Evolutionary conservation across 2,329 filamentous ascomycete species (phyloP).

Genomic region (Sclerotinia trifoliorum): DNA sequence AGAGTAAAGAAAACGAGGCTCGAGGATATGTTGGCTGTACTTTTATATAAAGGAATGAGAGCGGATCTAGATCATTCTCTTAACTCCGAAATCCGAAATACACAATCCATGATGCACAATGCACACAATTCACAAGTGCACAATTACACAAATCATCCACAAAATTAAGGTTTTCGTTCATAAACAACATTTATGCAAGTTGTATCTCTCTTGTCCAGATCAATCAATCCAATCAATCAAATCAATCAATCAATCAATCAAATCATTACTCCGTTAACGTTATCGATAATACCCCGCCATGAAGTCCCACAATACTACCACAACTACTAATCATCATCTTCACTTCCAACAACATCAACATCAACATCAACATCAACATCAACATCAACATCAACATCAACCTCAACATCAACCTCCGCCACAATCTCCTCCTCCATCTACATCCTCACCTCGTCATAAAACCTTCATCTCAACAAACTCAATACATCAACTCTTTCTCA

Average conservation of each 20-base stretch:
- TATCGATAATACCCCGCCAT: conserved; percentile 15
- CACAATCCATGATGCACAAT: not conserved
- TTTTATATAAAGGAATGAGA: too few relatives aligned
- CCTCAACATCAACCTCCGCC: not conserved
- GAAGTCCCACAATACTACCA: conserved; percentile 12
- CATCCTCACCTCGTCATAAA: not conserved
- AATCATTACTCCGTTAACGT: not conserved
- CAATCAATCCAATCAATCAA: not conserved
- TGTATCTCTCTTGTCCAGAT: not conserved
- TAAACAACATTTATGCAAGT: not conserved
- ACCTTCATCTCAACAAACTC: not conserved
- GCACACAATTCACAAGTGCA: not conserved
- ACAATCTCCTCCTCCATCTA: too few relatives aligned
- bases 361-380: too few relatives aligned
- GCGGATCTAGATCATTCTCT: not conserved
- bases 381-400: too few relatives aligned
- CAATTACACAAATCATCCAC: not conserved
- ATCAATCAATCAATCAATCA: too few relatives aligned
- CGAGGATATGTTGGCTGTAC: too few relatives aligned
- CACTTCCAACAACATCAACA: not conserved
- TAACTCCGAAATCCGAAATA: not conserved
- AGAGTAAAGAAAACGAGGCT: too few relatives aligned
- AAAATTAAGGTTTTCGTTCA: not conserved
- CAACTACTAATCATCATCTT: not conserved
- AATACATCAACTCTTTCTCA: not conserved